These are phyloP conservation scores for Suillus occidentalis DNA, from an alignment of 768 basidiomycete genomes.

Conservation along the genomic window DNA sequence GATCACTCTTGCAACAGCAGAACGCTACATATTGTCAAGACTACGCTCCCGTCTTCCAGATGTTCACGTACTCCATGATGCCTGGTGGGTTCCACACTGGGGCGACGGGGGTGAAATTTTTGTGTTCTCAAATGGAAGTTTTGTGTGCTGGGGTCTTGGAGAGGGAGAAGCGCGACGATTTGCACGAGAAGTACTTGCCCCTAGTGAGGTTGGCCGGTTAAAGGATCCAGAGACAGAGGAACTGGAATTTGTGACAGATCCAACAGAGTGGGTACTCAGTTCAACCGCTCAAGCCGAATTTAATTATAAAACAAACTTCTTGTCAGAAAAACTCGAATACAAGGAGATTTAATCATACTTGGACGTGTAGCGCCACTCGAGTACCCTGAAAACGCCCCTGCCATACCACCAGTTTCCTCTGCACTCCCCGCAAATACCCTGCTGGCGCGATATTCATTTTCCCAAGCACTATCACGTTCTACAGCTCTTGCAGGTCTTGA, in stretches of 20 bases:
- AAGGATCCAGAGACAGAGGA: constrained; percentile 82
- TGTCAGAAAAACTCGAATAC: constrained; percentile 76
- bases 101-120: constrained; percentile 78
- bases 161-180: constrained; percentile 75
- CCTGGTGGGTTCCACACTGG: constrained; percentile 81
- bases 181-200: constrained; percentile 57
- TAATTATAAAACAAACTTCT: background rate
- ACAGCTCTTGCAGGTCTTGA: constrained; percentile 89
- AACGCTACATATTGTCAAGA: constrained; percentile 71
- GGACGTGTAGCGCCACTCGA: constrained; percentile 67
- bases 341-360: constrained; percentile 90
- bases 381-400: constrained; percentile 43
- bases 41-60: constrained; percentile 58
- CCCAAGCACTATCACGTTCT: constrained; percentile 87
- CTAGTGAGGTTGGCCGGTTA: constrained; percentile 63
- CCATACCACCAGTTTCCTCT: constrained; percentile 48
- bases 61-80: constrained; percentile 66
- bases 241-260: constrained; percentile 90
- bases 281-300: background rate
- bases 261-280: constrained; percentile 64
- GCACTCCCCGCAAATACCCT: constrained; percentile 69
- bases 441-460: constrained; percentile 87
- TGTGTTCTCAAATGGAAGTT: constrained; percentile 83
- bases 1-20: constrained; percentile 81
- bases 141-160: constrained; percentile 87